Base-by-base conservation (phyloP, 345 rosid genomes). In the Euphorbia peplus region DNA sequence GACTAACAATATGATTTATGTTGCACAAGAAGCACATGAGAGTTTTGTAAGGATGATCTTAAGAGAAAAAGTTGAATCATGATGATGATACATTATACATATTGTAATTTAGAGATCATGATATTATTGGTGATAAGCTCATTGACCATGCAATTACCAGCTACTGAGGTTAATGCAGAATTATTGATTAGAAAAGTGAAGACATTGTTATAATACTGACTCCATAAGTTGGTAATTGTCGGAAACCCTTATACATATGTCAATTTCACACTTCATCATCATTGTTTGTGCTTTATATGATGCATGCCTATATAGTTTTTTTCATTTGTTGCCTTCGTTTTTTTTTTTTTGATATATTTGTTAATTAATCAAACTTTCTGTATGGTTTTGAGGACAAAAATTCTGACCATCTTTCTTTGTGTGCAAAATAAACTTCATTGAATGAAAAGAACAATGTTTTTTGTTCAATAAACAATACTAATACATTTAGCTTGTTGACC, bases 241-340 rank as follows among this genome's bases (percentile, higher is more conserved):
- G 18, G 46, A 56, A 56, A 26, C 37, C 8, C 24, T 37, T 9
- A 1, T 29, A 51, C 52, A n/a, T 18, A 6, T 5, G 9, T 50
- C 22, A 50, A 50, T 50, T 18, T 18, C 19, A 50, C 22, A 7
- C 54, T 4, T 50, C 19, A 10, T 50, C 51, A 46, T 46, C 51
- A 8, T 50, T 61, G 65, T 46, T 50, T 61, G 48, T 22, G 47
- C 64, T 61, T 60, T 42, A 32, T 18, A 39, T 37, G 12, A 60
- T 39, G 30, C n/a, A 13, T 37, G 50, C 64, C 18, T 35, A 35
- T 8, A 35, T 35, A n/a, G n/a, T n/a, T n/a, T n/a, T n/a, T n/a
- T n/a, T n/a, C n/a, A n/a, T n/a, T n/a, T n/a, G n/a, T n/a, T 35
- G 39, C 39, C 8, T 35, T 15, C 12, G 30, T 25, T 24, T 55